These are phyloP conservation scores for Pestalotiopsis sp. DNA, from an alignment of 2,329 filamentous ascomycete genomes.

Conservation along the genomic window DNA sequence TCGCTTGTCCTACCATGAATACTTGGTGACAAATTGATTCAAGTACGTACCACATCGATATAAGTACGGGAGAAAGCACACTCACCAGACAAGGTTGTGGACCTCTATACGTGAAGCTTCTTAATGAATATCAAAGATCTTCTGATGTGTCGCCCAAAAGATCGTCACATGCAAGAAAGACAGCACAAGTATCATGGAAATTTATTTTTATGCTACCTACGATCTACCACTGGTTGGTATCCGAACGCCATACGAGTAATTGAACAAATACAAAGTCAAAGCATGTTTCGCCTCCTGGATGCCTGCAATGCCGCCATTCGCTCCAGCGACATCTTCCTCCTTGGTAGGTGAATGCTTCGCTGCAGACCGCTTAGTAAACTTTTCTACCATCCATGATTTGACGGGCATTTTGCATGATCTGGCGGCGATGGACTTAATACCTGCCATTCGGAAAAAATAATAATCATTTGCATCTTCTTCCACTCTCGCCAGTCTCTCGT, in stretches of 20 bases:
- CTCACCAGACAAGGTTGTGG: too few species aligned
- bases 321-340: background rate
- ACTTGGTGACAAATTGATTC: too few species aligned
- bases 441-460: background rate
- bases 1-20: too few species aligned
- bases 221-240: background rate
- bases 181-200: background rate
- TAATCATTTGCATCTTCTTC: background rate
- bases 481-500: background rate
- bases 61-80: too few species aligned
- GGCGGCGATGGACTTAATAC: background rate
- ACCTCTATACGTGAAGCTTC: too few species aligned
- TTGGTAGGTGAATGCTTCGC: background rate
- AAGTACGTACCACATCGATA: too few species aligned
- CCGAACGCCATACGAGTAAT: background rate
- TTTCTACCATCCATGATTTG: background rate
- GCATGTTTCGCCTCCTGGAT: background rate
- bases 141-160: too few species aligned
- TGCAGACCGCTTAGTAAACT: background rate
- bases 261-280: background rate
- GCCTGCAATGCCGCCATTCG: background rate
- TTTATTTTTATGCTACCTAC: conserved; percentile 2
- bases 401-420: background rate
- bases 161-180: background rate
- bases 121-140: too few species aligned